Evolutionary conservation across 2,329 filamentous ascomycete genomes (phyloP).

Genomic region (Thielaviopsis musarum): DNA sequence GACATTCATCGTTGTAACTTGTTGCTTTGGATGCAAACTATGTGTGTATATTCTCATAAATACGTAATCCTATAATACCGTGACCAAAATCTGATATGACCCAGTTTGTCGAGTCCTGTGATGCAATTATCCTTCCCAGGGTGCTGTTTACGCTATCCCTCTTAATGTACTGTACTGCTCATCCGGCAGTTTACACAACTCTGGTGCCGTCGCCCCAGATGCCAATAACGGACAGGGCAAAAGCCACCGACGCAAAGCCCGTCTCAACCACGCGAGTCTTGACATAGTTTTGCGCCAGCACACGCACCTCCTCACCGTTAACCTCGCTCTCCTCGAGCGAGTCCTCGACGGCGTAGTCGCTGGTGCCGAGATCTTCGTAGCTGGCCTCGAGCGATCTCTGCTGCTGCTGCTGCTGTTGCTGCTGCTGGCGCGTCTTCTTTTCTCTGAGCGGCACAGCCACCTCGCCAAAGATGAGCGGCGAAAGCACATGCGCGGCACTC

Average conservation of each 20-base stretch:
- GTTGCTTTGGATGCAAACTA: no score
- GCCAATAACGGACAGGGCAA: constrained; percentile 44
- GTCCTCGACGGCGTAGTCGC: constrained; percentile 19
- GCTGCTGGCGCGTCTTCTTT: constrained; percentile 14
- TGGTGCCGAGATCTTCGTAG: constrained; percentile 49
- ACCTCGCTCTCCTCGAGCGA: constrained; percentile 28
- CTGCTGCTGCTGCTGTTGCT: not conserved
- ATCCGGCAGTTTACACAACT: constrained; percentile 3
- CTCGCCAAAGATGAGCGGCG: constrained; percentile 26
- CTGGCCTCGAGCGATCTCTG: constrained; percentile 43
- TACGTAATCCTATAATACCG: not conserved
- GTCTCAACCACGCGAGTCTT: constrained; percentile 38
- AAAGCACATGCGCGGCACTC: constrained; percentile 32
- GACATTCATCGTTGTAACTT: no score
- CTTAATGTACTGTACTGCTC: not conserved
- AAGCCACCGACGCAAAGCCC: constrained; percentile 36
- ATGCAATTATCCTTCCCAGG: not conserved
- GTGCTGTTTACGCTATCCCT: not conserved
- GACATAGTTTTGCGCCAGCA: constrained; percentile 36
- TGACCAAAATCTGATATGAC: not conserved
- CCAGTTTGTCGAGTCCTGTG: not conserved
- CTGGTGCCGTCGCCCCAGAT: constrained; percentile 46
- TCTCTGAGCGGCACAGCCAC: constrained; percentile 16
- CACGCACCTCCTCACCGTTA: constrained; percentile 46
- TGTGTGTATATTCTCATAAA: not conserved